These are phyloP conservation scores for Powellomyces hirtus DNA, from an alignment of 192 early-diverging fungal genomes.

Conservation along the genomic window DNA sequence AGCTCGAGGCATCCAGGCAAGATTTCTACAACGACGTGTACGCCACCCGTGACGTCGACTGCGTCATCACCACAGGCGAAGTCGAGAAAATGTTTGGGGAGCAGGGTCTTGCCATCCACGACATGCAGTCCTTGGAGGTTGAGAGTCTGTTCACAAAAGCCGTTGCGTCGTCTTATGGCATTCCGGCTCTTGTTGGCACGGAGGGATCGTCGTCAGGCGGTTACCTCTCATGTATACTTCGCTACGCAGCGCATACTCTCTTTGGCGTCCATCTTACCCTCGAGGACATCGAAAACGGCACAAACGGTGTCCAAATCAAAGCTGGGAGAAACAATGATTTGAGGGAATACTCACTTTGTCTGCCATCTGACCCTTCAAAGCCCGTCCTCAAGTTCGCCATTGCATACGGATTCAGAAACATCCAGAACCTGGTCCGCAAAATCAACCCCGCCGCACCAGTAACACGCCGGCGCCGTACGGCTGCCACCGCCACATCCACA, in stretches of 20 bases:
- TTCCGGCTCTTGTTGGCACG: constrained; percentile 51
- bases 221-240: constrained; percentile 83
- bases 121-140: constrained; percentile 52
- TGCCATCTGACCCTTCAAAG: constrained; percentile 43
- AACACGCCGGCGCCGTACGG: not conserved
- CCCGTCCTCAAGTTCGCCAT: constrained; percentile 76
- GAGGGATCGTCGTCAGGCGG: constrained; percentile 89
- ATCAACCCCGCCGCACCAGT: constrained; percentile 53
- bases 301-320: constrained; percentile 57
- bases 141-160: constrained; percentile 41
- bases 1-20: constrained; percentile 90
- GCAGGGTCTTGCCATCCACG: constrained; percentile 40
- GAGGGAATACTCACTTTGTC: constrained; percentile 53
- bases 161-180: constrained; percentile 5
- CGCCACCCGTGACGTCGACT: constrained; percentile 89
- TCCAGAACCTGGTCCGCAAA: constrained; percentile 98
- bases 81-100: constrained; percentile 84
- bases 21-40: constrained; percentile 87
- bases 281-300: constrained; percentile 48
- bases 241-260: constrained; percentile 74
- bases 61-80: constrained; percentile 93
- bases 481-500: not conserved
- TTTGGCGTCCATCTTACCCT: constrained; percentile 68
- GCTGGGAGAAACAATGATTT: constrained; percentile 83
- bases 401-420: constrained; percentile 94